Base-by-base conservation (phyloP, 495 filamentous ascomycete genomes). In the Podospora appendiculata region DNA sequence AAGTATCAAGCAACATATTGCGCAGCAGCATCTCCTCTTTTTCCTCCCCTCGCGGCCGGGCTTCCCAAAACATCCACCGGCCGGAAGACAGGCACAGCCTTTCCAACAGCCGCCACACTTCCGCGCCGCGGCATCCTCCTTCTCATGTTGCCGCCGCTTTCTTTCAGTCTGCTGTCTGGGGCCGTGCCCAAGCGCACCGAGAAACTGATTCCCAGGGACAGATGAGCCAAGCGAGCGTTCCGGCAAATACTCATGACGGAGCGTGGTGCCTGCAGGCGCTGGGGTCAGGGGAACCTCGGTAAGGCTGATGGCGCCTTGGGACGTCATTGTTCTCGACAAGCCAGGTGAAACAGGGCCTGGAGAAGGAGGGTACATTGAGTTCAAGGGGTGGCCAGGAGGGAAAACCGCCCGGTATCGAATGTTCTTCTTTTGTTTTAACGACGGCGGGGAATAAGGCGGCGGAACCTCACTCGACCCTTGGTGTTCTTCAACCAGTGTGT, bases 41-140 rank as follows among this genome's bases (percentile, higher is more conserved):
- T 82, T 81, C 48, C 82, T 73, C 8, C 82, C 80, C 65, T 88
- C 83, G 18, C 78, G 74, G 0, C 82, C 83, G 18, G 69, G 59
- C n/a, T 76, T 70, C 10, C 83, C 83, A 63, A 81, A 81, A 62
- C 80, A 85, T 25, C 77, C 81, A 43, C 72, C 78, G 25, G 73
- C 73, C 16, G 78, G 77, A 47, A 84, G 73, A 32, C 75, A 82
- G 8, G 75, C 80, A 32, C 81, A 70, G 18, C 80, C 80, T 53
- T 77, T 75, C 79, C 82, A 85, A n/a, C 78, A 67, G 5, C 78
- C 75, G 7, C 82, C 79, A 5, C 70, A 59, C 56, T 77, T 82
- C 50, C 66, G 73, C 5, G 74, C 79, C 7, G 77, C 55, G 4
- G 69, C 71, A 14, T 87, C 84, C 62, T 87, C 80, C 52, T 81